These are phyloP conservation scores for Saccharum officinarum DNA, from an alignment of 176 grass and related monocot genomes.

Conservation along the genomic window DNA sequence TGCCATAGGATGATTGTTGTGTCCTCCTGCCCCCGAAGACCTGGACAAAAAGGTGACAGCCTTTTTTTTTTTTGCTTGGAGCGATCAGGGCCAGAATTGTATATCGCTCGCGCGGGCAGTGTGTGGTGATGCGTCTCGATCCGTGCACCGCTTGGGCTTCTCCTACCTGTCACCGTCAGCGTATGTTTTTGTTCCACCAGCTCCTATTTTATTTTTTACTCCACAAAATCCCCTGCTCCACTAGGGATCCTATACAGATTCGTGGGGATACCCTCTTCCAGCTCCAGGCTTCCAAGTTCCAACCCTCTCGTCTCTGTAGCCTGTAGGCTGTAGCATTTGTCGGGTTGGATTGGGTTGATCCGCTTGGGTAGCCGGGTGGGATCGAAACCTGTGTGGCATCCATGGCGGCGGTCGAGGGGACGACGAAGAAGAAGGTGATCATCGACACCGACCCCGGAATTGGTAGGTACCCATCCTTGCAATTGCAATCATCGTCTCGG, in stretches of 20 bases:
- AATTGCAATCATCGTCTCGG: not conserved
- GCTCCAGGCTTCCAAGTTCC: not conserved
- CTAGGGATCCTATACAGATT: constrained; percentile 8
- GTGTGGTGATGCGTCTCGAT: not conserved
- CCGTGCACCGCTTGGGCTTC: not conserved
- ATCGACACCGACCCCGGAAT: constrained; percentile 87
- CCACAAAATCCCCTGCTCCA: not conserved
- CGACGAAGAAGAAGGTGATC: constrained; percentile 62
- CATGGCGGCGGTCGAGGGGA: constrained; percentile 7
- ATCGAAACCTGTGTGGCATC: not conserved
- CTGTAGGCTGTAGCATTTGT: not conserved
- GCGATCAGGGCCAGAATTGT: no score
- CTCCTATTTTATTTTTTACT: not conserved
- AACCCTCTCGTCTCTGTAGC: not conserved
- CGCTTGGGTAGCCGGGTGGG: not conserved
- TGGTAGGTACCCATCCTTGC: constrained; percentile 28
- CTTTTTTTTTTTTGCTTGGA: no score
- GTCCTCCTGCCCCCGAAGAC: not conserved
- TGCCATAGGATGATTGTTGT: no score
- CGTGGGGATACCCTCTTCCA: not conserved
- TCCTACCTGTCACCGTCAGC: not conserved
- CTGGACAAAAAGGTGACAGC: not conserved
- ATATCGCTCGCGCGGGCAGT: not conserved
- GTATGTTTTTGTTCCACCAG: not conserved
- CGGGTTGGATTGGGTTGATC: not conserved